Evolutionary conservation across 2,329 filamentous ascomycete species (phyloP), one percentile per base, ranked within the genome.

Genomic region (Drechslera avenae): DNA sequence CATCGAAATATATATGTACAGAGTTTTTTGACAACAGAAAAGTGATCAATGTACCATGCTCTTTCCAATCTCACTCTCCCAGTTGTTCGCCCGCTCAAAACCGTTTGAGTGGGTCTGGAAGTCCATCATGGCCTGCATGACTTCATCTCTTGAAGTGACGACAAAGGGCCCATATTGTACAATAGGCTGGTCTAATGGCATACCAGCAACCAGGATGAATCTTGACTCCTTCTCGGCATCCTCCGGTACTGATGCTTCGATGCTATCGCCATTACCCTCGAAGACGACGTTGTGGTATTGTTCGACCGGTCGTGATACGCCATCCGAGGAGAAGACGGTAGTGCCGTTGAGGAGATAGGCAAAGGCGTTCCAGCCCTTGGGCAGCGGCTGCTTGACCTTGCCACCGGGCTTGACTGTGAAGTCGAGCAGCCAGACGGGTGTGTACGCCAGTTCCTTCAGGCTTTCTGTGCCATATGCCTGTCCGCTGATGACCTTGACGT

Each of bases 381-480:
- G 93, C 2, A 97, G 69, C 4, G 83, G 74, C 77, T 97, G 93
- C 17, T 79, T 81, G 59, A 97, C 79, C 52, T 80, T 84, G 39
- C 90, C 91, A 45, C 93, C 93, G 0, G 92, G 91, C 64, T 85
- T 77, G 45, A 97, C 83, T 16, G 83, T 86, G 43, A 97, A 79
- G 71, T 97, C 93, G 36, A 97, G 80, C 56, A 96, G 81, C 93
- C 93, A 97, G n/a, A 97, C 91, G 0, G 94, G 94, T 1, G 93
- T 97, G 75, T 97, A 97, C 12, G 93, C 92, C 36, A 97, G 79
- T 68, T 97, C 92, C 70, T 93, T 86, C 45, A 96, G 84, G 12
- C 87, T 91, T 69, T 97, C 92, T 44, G 94, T 84, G 36, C 90
- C 92, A 66, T 91, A 87, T 46, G 86, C 87, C 70, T 88, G 85